Evolutionary conservation across 2,329 filamentous ascomycete genomes (phyloP), one percentile per base, ranked within the genome.

Genomic region (Alternaria brassicicola): DNA sequence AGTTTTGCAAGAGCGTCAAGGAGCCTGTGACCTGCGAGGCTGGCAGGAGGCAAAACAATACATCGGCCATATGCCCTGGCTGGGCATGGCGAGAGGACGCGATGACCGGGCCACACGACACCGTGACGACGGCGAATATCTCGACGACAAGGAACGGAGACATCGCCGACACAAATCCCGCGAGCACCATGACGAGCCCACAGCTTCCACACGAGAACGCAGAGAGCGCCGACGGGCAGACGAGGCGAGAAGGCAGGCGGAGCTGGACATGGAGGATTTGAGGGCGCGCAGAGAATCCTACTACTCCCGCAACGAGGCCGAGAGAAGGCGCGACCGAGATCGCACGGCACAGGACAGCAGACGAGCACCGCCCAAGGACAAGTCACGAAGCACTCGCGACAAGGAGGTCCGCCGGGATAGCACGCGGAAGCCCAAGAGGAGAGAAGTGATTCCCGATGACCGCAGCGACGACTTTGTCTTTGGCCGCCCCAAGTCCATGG

Each of bases 181-280:
- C 57, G 64, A 71, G 28, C 54, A 66, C 62, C 59, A 67, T 57
- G 68, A 71, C 60, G 69, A 75, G 7, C 64, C 68, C 39, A 52
- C 55, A 1, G 62, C 63, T n/a, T 68, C 68, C 47, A 69, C 62
- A 49, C 69, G 73, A 35, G 72, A 75, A 46, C 70, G 72, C 41
- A 57, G 73, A 52, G 72, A 73, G 60, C 72, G 71, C 41, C 70
- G 72, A n/a, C 68, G 67, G 21, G 68, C 72, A 33, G 71, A 74
- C 6, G 72, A 75, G 30, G 67, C 66, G 0, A 41, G 71, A 23
- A 59, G 69, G 2, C 61, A 68, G 50, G 70, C 72, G 31, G 72
- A 77, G 61, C 64, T 77, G 23, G 78, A 80, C 58, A 58, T 80
- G 36, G 75, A 79, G 50, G 78, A 80, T 50, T 59, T 80, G 47